Evolutionary conservation across 2,329 filamentous ascomycete species (phyloP).

Genomic region (Aspergillus costaricaensis): DNA sequence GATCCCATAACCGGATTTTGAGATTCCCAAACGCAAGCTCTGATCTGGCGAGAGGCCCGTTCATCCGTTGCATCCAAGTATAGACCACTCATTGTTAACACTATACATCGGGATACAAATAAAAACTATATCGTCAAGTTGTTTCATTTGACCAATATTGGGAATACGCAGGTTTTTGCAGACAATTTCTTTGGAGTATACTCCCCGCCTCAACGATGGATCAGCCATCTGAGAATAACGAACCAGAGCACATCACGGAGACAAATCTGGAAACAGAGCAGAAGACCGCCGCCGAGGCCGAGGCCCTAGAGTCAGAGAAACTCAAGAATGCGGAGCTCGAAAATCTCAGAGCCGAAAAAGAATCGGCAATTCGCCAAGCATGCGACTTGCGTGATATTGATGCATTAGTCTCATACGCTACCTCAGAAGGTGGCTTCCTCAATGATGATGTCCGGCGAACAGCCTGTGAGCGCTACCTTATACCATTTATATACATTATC

Average conservation of each 20-base stretch:
- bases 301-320: slow-evolving; percentile 4
- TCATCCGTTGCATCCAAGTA: neutral
- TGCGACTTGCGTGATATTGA: slow-evolving; percentile 61
- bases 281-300: neutral
- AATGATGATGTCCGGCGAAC: slow-evolving; percentile 67
- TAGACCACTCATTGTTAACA: neutral
- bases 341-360: slow-evolving; percentile 38
- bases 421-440: slow-evolving; percentile 66
- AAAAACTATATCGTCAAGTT: neutral
- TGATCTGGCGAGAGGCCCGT: slow-evolving; percentile 7
- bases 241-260: neutral
- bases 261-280: neutral
- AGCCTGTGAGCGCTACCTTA: slow-evolving; percentile 67
- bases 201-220: slow-evolving; percentile 3
- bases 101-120: neutral
- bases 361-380: slow-evolving; percentile 57
- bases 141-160: neutral
- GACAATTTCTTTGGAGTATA: neutral
- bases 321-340: slow-evolving; percentile 7
- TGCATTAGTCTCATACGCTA: slow-evolving; percentile 60
- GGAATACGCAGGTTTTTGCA: too few species aligned
- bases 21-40: neutral
- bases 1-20: neutral
- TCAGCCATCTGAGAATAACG: neutral
- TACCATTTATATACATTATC: slow-evolving; percentile 3